phyloP scores from a whole-genome alignment of 2,329 filamentous ascomycete genomes.

The Trichoderma sp. region DNA sequence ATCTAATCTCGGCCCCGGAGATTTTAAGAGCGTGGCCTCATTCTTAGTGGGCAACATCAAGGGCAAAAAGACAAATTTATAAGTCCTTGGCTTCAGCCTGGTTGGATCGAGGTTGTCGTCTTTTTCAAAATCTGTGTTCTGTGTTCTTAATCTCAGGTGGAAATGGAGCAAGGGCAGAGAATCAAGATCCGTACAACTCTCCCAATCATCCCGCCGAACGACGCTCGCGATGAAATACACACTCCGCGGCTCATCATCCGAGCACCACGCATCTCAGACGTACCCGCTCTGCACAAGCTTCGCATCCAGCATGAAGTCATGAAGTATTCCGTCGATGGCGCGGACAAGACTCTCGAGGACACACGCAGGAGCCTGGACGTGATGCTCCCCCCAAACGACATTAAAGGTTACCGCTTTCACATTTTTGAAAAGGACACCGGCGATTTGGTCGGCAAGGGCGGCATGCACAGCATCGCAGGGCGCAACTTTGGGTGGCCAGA shows the following conservation, averaged over 20 bases:
- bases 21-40: not conserved
- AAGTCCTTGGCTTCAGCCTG: not conserved
- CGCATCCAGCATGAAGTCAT: constrained; percentile 1
- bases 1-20: not conserved
- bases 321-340: not conserved
- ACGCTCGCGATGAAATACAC: not conserved
- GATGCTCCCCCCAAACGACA: not conserved
- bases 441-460: constrained; percentile 3
- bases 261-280: not conserved
- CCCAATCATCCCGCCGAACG: not conserved
- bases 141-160: not conserved
- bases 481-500: constrained; percentile 49
- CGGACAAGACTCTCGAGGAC: not conserved
- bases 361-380: not conserved
- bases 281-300: constrained; percentile 1
- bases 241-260: not conserved
- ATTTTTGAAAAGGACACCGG: constrained; percentile 4
- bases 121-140: not conserved
- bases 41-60: not conserved
- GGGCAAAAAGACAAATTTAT: not conserved
- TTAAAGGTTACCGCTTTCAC: not conserved
- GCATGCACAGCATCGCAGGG: not conserved
- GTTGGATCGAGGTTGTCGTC: not conserved
- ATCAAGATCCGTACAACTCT: constrained; percentile 3
- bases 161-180: not conserved